Evolutionary conservation across 305 asterid genomes (phyloP).

Genomic region (Solanum hybrid): DNA sequence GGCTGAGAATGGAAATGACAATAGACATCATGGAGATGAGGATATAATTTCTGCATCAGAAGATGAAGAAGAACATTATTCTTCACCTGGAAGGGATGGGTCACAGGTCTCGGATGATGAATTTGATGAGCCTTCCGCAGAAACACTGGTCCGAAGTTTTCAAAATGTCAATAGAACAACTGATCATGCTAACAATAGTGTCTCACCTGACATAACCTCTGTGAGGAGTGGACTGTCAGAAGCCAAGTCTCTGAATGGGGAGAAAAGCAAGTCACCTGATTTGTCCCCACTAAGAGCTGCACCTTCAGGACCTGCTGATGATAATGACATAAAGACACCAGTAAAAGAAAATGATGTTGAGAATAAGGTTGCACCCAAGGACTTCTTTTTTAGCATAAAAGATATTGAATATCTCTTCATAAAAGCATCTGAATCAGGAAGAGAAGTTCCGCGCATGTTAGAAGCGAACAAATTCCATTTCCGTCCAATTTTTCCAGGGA

Average conservation of each 20-base stretch:
- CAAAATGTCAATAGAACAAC: conserved; percentile 53
- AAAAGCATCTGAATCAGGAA: conserved; percentile 91
- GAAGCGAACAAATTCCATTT: conserved; percentile 94
- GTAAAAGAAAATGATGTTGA: conserved; percentile 39
- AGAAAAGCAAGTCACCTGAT: conserved; percentile 54
- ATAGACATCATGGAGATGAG: conserved; percentile 21
- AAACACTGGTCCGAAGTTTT: conserved; percentile 76
- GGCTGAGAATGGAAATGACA: conserved; percentile 28
- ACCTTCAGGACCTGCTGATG: conserved; percentile 43
- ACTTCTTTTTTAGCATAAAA: conserved; percentile 72
- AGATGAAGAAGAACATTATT: conserved; percentile 40
- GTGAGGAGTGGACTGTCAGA: conserved; percentile 19
- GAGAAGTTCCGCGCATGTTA: conserved; percentile 94
- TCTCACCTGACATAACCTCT: conserved; percentile 21
- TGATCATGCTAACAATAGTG: conserved; percentile 21
- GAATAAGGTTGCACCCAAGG: conserved; percentile 65
- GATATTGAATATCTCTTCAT: conserved; percentile 68
- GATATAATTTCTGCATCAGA: conserved; percentile 34
- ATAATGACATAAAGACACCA: conserved; percentile 47
- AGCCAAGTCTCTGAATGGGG: conserved; percentile 35
- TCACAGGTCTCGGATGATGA: conserved; percentile 82
- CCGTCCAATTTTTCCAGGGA: conserved; percentile 75
- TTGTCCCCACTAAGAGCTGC: conserved; percentile 65
- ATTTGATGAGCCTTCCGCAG: conserved; percentile 79
- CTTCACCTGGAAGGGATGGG: conserved; percentile 46